Evolutionary conservation across 1,139 yeast species (phyloP).

Genomic region (Martiniozyma asiatica): DNA sequence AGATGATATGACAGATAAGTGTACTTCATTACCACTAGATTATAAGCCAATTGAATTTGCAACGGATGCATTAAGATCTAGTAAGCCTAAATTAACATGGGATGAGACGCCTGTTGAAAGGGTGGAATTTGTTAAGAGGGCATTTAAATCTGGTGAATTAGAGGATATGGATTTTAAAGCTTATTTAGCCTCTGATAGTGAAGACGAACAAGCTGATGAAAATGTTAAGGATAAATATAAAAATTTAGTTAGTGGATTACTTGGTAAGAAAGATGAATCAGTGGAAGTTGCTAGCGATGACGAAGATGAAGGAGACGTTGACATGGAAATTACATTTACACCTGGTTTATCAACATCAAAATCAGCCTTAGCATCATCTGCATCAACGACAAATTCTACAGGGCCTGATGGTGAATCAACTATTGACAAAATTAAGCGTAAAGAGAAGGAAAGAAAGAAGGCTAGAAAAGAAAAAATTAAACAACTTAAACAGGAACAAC

Average conservation of each 20-base stretch:
- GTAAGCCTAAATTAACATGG: constrained; percentile 91
- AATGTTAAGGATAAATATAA: constrained; percentile 48
- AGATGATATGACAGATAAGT: constrained; percentile 52
- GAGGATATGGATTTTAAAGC: constrained; percentile 97
- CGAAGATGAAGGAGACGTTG: constrained; percentile 56
- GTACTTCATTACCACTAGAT: constrained; percentile 59
- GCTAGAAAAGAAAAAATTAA: constrained; percentile 66
- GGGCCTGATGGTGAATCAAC: constrained; percentile 47
- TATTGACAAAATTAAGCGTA: constrained; percentile 70
- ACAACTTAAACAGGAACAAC: constrained; percentile 34
- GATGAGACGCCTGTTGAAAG: constrained; percentile 96
- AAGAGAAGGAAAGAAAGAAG: constrained; percentile 86
- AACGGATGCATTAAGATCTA: constrained; percentile 88
- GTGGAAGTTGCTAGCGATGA: constrained; percentile 14
- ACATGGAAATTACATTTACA: constrained; percentile 91
- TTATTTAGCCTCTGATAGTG: constrained; percentile 83
- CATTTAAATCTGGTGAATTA: constrained; percentile 79
- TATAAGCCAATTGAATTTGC: constrained; percentile 82
- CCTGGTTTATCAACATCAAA: constrained; percentile 59
- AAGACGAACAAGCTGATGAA: constrained; percentile 33
- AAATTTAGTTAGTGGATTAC: constrained; percentile 29
- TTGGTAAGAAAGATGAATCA: not conserved
- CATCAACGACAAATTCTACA: constrained; percentile 12
- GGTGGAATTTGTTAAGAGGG: constrained; percentile 62
- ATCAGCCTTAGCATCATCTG: constrained; percentile 54